phyloP scores from a whole-genome alignment of 176 grass and related monocot species.

The Sorghum bicolor region DNA sequence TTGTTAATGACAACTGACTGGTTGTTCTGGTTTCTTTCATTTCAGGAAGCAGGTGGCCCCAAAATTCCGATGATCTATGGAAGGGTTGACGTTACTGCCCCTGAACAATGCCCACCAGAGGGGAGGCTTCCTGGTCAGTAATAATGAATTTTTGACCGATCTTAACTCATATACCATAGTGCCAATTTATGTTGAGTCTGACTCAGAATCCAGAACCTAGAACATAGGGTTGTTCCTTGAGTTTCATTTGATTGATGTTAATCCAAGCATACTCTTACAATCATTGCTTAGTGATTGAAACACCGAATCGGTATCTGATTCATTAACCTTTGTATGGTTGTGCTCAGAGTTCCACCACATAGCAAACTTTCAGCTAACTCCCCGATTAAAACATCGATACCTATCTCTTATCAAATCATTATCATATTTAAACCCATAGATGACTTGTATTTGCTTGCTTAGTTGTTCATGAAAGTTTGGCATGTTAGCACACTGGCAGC shows the following conservation, averaged over 20 bases:
- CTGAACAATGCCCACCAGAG: slow-evolving; percentile 88
- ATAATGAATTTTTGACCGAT: not conserved
- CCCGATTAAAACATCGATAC: not conserved
- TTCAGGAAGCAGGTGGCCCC: slow-evolving; percentile 88
- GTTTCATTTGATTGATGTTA: not conserved
- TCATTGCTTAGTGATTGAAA: not conserved
- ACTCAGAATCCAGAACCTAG: not conserved
- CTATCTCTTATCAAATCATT: not conserved
- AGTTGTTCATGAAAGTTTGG: not conserved
- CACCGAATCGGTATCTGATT: not conserved
- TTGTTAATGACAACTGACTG: not conserved
- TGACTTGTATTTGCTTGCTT: not conserved
- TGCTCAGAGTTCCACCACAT: not conserved
- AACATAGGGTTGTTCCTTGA: not conserved
- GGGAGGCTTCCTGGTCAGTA: slow-evolving; percentile 79
- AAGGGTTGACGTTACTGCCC: slow-evolving; percentile 57
- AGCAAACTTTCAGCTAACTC: not conserved
- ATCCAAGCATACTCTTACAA: not conserved
- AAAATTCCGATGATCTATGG: slow-evolving; percentile 96
- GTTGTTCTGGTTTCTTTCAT: slow-evolving; percentile 22
- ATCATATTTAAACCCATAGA: not conserved
- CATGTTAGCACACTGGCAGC: not conserved
- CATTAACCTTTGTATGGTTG: slow-evolving; percentile 10
- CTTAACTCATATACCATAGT: not conserved
- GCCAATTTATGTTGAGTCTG: not conserved